Conservation (phyloP, 2,329 filamentous ascomycete species). For the Hypocreales sp. region DNA sequence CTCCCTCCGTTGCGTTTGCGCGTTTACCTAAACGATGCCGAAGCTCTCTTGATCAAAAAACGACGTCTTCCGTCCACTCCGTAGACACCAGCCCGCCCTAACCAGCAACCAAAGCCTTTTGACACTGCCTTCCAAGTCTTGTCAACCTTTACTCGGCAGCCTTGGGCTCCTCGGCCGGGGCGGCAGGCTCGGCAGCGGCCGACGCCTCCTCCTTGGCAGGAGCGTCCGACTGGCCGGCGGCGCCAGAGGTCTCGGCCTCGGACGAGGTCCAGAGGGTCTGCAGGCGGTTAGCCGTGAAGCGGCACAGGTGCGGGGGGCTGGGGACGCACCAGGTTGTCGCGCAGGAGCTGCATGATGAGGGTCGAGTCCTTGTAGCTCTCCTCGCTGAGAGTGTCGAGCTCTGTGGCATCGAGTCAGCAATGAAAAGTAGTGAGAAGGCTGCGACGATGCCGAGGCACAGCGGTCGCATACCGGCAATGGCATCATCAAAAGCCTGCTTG, state of each 20-base stretch:
- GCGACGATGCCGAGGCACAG: too few relatives aligned
- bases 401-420: slow-evolving; percentile 24
- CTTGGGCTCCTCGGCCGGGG: slow-evolving; percentile 52
- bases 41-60: slow-evolving; percentile 29
- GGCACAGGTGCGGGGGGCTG: too few relatives aligned
- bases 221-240: slow-evolving; percentile 33
- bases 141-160: slow-evolving; percentile 38
- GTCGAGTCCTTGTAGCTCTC: slow-evolving; percentile 99
- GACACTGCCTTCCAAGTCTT: slow-evolving; percentile 11
- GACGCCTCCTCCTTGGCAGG: slow-evolving; percentile 26
- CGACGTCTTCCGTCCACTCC: slow-evolving; percentile 46
- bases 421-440: too few relatives aligned
- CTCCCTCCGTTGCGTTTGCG: slow-evolving; percentile 22
- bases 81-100: slow-evolving; percentile 44
- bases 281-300: slow-evolving; percentile 12
- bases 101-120: slow-evolving; percentile 17
- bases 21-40: slow-evolving; percentile 31
- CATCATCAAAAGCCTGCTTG: slow-evolving; percentile 98
- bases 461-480: slow-evolving; percentile 54
- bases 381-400: slow-evolving; percentile 92
- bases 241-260: slow-evolving; percentile 71
- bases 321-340: slow-evolving; percentile 74
- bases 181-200: slow-evolving; percentile 40
- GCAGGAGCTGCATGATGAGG: slow-evolving; percentile 95
- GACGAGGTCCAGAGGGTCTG: slow-evolving; percentile 99